These are phyloP conservation scores for Chlamydomonas incerta DNA, from an alignment of 139 green algal species.

Conservation along the genomic window DNA sequence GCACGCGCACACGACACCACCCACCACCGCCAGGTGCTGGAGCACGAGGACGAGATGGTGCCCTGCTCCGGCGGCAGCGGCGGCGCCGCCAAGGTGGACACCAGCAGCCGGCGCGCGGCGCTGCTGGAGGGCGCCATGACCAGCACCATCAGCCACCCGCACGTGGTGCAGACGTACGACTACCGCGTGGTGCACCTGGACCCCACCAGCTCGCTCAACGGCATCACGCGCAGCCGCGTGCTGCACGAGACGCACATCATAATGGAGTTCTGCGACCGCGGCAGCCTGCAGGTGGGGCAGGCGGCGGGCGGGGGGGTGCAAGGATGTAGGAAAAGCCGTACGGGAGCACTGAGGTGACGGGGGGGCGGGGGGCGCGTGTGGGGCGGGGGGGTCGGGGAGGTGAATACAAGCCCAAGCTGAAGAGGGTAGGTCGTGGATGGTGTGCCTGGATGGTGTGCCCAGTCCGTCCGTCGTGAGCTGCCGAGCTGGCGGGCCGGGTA, in stretches of 20 bases:
- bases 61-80: slow-evolving; percentile 25
- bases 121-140: slow-evolving; percentile 69
- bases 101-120: slow-evolving; percentile 48
- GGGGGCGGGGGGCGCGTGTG: too few relatives aligned
- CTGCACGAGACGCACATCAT: slow-evolving; percentile 74
- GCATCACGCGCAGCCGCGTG: slow-evolving; percentile 41
- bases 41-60: slow-evolving; percentile 61
- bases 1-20: too few relatives aligned
- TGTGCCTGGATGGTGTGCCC: too few relatives aligned
- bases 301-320: too few relatives aligned
- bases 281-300: slow-evolving; percentile 50
- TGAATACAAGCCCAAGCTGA: too few relatives aligned
- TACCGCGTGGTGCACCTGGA: slow-evolving; percentile 58
- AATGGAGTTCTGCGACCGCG: slow-evolving; percentile 76
- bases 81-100: slow-evolving; percentile 27
- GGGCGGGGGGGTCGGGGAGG: too few relatives aligned
- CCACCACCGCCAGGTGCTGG: slow-evolving; percentile 44
- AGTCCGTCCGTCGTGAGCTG: too few relatives aligned
- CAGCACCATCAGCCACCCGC: slow-evolving; percentile 64
- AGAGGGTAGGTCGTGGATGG: too few relatives aligned
- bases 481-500: too few relatives aligned
- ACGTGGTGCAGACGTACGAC: slow-evolving; percentile 69
- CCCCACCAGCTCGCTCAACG: slow-evolving; percentile 10
- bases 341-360: too few relatives aligned
- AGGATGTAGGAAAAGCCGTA: too few relatives aligned